Evolutionary conservation across 345 rosid species (phyloP), one percentile per base, ranked within the genome.

Genomic region (Laguncularia racemosa): DNA sequence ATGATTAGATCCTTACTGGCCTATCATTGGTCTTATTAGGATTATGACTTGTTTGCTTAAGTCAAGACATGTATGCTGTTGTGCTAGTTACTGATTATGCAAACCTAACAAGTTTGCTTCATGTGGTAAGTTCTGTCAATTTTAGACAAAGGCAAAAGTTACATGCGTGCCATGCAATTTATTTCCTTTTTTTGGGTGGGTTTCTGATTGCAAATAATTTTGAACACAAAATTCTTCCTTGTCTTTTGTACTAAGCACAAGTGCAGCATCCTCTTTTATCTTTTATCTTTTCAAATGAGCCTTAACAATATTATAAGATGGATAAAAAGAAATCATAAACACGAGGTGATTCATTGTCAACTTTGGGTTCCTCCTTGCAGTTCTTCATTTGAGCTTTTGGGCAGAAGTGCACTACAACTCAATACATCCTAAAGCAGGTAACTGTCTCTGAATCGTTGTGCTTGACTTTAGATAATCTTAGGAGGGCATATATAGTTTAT

Each of bases 391-490:
- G 67, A 92, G 99, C 69, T 92, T 92, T 57, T 89, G 99, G 99
- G 97, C 99, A 52, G 99, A 92, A 69, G 99, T 92, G 52, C 99
- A 92, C 69, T 92, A 92, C 85, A 92, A 92, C 67, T 76, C 99
- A n/a, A 85, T 92, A 67, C 77, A 84, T 75, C 73, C 80, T 43
- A 73, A 74, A 76, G 77, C 69, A 75, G 95, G 95, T 81, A 68
- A 67, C 10, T 50, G 16, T 52, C 13, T 51, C 44, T 33, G 40
- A 33, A n/a, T 40, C 16, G 14, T 50, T 56, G 18, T 17, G 2
- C 45, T 61, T 49, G 13, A 12, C 20, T 18, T 9, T 44, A 56
- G 0, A 55, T 38, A 28, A 28, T 55, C 57, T 55, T 38, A 21
- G 40, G 40, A 33, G 40, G 16, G 50, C 50, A 47, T 14, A 47